phyloP scores from a whole-genome alignment of 371 early-diverging fungal species.

The Blakeslea trispora region DNA sequence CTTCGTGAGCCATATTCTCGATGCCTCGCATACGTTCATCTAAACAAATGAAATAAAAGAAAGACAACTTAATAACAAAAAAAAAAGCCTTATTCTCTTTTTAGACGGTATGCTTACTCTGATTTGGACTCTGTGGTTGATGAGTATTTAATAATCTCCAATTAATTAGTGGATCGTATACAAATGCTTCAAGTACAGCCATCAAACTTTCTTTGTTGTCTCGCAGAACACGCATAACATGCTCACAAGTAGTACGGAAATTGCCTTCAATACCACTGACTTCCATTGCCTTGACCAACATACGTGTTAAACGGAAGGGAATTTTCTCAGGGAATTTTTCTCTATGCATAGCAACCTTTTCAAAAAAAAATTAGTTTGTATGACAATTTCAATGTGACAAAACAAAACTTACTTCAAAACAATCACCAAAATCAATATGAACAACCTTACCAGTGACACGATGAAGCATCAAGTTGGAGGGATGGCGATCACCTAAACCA shows the following conservation, averaged over 20 bases:
- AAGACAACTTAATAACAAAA: not conserved
- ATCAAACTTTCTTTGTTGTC: conserved; percentile 96
- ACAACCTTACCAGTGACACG: conserved; percentile 92
- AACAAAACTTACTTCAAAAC: conserved; percentile 92
- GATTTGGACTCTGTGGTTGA: conserved; percentile 44
- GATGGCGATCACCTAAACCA: conserved; percentile 98
- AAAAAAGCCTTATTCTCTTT: too few species aligned
- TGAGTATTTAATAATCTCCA: conserved; percentile 71
- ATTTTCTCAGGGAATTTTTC: conserved; percentile 98
- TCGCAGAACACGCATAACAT: conserved; percentile 95
- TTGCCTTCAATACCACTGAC: conserved; percentile 95
- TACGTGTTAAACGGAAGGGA: conserved; percentile 98
- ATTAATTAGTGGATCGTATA: conserved; percentile 97
- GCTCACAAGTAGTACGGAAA: conserved; percentile 94
- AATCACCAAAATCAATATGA: conserved; percentile 99
- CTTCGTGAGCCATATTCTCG: conserved; percentile 40
- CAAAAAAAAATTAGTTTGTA: not conserved
- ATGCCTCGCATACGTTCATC: conserved; percentile 46
- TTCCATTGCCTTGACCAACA: conserved; percentile 98
- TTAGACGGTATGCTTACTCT: conserved; percentile 33
- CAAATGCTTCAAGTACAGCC: conserved; percentile 98
- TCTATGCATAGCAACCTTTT: conserved; percentile 90
- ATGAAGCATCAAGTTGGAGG: conserved; percentile 97
- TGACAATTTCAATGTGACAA: too few species aligned
- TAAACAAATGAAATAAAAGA: conserved; percentile 5